These are phyloP conservation scores for Poronia punctata DNA, from an alignment of 495 filamentous ascomycete genomes.

Conservation along the genomic window DNA sequence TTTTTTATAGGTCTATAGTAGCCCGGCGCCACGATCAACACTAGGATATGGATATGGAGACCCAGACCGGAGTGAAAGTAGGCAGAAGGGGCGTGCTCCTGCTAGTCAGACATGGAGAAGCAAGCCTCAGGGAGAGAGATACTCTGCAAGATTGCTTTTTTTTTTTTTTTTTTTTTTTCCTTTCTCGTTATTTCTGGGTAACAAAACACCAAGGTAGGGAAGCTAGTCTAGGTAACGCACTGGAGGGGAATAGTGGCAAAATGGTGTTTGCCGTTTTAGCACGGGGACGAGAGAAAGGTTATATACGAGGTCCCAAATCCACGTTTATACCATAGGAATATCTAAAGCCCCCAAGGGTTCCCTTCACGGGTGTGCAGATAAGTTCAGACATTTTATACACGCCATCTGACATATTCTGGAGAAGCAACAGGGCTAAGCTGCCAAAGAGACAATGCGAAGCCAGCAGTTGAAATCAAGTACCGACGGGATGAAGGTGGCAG, in stretches of 20 bases:
- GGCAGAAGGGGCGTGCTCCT: background rate
- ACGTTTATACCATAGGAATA: no score
- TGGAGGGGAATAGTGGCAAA: background rate
- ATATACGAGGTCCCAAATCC: no score
- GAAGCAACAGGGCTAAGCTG: no score
- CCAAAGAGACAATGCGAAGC: no score
- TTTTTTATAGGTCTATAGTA: conserved; percentile 10
- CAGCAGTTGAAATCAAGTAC: no score
- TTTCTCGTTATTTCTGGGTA: background rate
- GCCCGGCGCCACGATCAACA: conserved; percentile 21
- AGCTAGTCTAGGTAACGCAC: background rate
- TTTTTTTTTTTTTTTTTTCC: background rate
- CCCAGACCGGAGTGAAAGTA: conserved; percentile 4
- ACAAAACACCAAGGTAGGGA: background rate
- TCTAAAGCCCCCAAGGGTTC: no score
- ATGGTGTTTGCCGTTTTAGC: background rate
- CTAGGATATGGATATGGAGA: conserved; percentile 17
- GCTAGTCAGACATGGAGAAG: conserved; percentile 1
- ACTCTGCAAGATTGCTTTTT: no score
- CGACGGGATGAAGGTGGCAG: no score
- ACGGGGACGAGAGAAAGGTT: background rate
- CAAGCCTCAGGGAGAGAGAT: no score
- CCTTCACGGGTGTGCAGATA: no score
- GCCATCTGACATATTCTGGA: no score
- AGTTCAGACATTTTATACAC: no score